phyloP scores from a whole-genome alignment of 805 yeast species.

The Candida taoyuanica region DNA sequence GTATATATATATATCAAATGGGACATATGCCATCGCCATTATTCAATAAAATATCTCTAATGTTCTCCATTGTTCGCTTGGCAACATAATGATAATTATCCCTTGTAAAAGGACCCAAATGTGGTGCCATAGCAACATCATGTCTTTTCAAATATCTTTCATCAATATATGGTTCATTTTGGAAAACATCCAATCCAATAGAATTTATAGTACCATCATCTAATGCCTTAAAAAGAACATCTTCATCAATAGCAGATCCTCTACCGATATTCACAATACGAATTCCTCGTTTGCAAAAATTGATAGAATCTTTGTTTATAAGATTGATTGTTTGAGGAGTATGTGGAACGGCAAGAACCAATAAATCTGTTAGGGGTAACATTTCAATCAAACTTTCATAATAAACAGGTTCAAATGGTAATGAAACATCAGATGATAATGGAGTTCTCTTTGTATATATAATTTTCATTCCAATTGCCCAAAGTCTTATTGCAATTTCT shows the following conservation, averaged over 20 bases:
- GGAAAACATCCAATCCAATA: slow-evolving; percentile 73
- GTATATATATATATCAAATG: not conserved
- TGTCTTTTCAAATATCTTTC: slow-evolving; percentile 46
- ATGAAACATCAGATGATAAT: slow-evolving; percentile 33
- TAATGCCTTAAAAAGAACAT: slow-evolving; percentile 58
- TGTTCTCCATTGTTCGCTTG: slow-evolving; percentile 49
- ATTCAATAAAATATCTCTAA: slow-evolving; percentile 15
- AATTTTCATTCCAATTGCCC: slow-evolving; percentile 59
- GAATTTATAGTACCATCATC: slow-evolving; percentile 54
- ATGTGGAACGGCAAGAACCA: slow-evolving; percentile 66
- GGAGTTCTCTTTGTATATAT: slow-evolving; percentile 55
- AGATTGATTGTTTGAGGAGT: slow-evolving; percentile 52
- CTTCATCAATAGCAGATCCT: slow-evolving; percentile 63
- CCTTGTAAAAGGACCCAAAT: slow-evolving; percentile 63
- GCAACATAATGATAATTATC: slow-evolving; percentile 53
- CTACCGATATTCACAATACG: slow-evolving; percentile 73
- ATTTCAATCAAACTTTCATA: slow-evolving; percentile 41
- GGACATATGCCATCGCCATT: slow-evolving; percentile 11
- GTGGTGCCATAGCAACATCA: slow-evolving; percentile 60
- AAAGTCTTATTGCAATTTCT: slow-evolving; percentile 52
- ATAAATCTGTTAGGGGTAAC: slow-evolving; percentile 43
- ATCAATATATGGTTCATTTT: slow-evolving; percentile 55
- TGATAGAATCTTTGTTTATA: slow-evolving; percentile 45
- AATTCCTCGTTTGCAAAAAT: slow-evolving; percentile 46
- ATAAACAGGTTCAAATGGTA: slow-evolving; percentile 44